phyloP scores from a whole-genome alignment of 2,329 filamentous ascomycete genomes.

The Fusarium kyushuense region DNA sequence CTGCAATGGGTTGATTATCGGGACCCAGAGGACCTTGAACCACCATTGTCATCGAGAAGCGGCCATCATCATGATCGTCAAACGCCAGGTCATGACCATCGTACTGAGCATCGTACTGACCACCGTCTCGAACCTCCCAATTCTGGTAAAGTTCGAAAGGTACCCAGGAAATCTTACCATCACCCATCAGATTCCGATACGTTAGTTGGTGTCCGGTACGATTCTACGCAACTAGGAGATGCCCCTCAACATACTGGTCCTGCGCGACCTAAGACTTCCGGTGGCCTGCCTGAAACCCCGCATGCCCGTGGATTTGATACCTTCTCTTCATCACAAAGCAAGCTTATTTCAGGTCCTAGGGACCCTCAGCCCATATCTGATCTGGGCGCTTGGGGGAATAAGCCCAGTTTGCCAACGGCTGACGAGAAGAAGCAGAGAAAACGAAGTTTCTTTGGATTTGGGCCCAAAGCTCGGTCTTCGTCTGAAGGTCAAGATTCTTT shows the following conservation, averaged over 20 bases:
- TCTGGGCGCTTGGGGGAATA: constrained; percentile 87
- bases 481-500: constrained; percentile 69
- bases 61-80: constrained; percentile 58
- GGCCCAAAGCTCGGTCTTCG: constrained; percentile 69
- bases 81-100: constrained; percentile 46
- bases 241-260: constrained; percentile 58
- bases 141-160: constrained; percentile 50
- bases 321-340: constrained; percentile 55
- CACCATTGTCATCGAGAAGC: constrained; percentile 45
- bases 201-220: constrained; percentile 70
- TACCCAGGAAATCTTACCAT: constrained; percentile 52
- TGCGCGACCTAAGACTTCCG: constrained; percentile 54
- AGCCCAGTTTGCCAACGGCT: constrained; percentile 63
- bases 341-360: constrained; percentile 83
- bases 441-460: constrained; percentile 79
- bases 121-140: constrained; percentile 40
- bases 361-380: constrained; percentile 89
- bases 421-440: constrained; percentile 88
- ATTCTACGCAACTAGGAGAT: constrained; percentile 65
- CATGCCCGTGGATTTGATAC: constrained; percentile 52
- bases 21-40: constrained; percentile 66
- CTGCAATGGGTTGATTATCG: constrained; percentile 87
- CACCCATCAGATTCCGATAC: constrained; percentile 58
- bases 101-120: constrained; percentile 6
- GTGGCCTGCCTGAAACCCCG: constrained; percentile 51